These are phyloP conservation scores for Phytophthora fragariaefolia DNA, from an alignment of 352 stramenopile genomes.

Conservation along the genomic window DNA sequence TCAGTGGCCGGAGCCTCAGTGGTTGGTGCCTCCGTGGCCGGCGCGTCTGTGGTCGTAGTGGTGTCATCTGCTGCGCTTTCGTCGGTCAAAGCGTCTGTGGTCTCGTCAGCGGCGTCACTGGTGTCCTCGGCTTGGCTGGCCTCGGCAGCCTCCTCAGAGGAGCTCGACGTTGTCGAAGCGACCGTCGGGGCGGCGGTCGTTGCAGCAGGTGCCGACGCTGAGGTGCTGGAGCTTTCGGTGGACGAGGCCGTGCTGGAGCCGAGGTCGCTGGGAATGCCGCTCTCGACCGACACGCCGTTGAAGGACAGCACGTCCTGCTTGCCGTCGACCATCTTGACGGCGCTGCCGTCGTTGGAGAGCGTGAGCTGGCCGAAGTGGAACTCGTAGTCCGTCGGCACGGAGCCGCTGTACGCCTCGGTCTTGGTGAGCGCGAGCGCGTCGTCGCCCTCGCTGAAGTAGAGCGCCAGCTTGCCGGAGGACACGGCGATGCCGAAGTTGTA, in stretches of 20 bases:
- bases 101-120: slow-evolving; percentile 8
- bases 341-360: slow-evolving; percentile 64
- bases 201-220: slow-evolving; percentile 17
- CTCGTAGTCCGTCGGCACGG: slow-evolving; percentile 50
- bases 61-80: neutral
- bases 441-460: slow-evolving; percentile 67
- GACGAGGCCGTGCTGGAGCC: too few species aligned
- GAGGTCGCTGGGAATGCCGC: slow-evolving; percentile 41
- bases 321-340: slow-evolving; percentile 48
- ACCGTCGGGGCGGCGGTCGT: slow-evolving; percentile 17
- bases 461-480: slow-evolving; percentile 37
- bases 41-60: neutral
- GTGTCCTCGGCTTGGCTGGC: neutral
- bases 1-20: slow-evolving; percentile 7
- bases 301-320: slow-evolving; percentile 68
- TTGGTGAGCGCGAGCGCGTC: slow-evolving; percentile 48
- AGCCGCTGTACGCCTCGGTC: slow-evolving; percentile 37
- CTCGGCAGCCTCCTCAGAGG: slow-evolving; percentile 13
- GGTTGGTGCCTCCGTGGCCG: neutral
- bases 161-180: slow-evolving; percentile 14
- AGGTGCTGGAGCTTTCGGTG: slow-evolving; percentile 18
- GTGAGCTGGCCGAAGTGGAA: slow-evolving; percentile 76
- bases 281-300: slow-evolving; percentile 70
- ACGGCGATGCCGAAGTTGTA: slow-evolving; percentile 77
- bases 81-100: slow-evolving; percentile 14